Evolutionary conservation across 257 asterid genomes (phyloP), one percentile per base, ranked within the genome.

Genomic region (Ilex aquifolium): DNA sequence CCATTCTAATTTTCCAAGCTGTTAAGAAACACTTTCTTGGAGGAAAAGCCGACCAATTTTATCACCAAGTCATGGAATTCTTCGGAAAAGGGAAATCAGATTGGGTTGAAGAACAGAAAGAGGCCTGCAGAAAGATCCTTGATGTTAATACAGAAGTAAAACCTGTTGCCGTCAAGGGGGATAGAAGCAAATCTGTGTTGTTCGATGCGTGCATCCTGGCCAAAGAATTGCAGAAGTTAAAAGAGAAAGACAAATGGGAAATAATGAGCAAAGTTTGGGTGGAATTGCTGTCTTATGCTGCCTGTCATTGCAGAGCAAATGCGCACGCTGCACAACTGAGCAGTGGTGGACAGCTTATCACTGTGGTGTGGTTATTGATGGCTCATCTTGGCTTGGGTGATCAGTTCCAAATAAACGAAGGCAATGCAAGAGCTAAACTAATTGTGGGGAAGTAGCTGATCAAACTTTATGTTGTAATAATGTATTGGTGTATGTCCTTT

Each of bases 161-260:
- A 60, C 90, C 90, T 7, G 75, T 51, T 0, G 17, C 62, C 0
- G 72, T 80, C 15, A 85, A 80, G 68, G 90, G 85, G 7, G 85
- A 80, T 42, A 9, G 70, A 50, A 80, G 87, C 70, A 83, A 85
- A 61, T 80, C 88, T 0, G 83, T 77, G 69, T 52, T 85, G 77
- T 80, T 85, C 30, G 80, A 80, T 8, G 88, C 81, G 16, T 77
- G 85, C 59, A 64, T 68, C 2, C 74, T 85, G 31, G 93, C 84
- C 0, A 66, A 68, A 15, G 31, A 74, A 57, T 78, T 73, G 59
- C 56, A 62, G 9, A 30, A 64, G 4, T 44, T 55, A 8, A 62
- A 6, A 1, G 56, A 2, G 15, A 56, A 6, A 0, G 13, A 68
- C 0, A 49, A 49, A n/a, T 49, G 54, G 54, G 10, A 49, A n/a